Base-by-base conservation (phyloP, 2,329 filamentous ascomycete species). In the Chalara sp. region DNA sequence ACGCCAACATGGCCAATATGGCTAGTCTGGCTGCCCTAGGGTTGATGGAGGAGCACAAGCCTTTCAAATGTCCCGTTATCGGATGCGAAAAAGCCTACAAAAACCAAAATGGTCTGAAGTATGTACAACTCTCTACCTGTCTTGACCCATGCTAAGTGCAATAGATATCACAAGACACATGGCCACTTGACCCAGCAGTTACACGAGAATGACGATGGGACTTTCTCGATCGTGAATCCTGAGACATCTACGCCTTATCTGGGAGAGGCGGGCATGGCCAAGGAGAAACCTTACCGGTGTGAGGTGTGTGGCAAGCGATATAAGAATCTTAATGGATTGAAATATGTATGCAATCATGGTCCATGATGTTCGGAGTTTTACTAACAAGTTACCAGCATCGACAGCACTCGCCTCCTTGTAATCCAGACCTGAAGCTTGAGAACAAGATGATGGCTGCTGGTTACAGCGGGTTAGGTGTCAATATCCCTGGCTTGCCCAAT, bases 31-130 rank as follows among this genome's bases (percentile, higher is more conserved):
- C 44, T 44, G 46, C 58, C 39, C 55, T 61, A 47, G 49, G 56
- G 29, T 76, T 73, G n/a, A 55, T 63, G 53, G 92, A 97, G 66
- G 92, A 99, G 67, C 89, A 95, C 63, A 99, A 97, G 71, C 93
- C 93, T 0, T 99, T 96, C 76, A 88, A 91, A 67, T 99, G 93
- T 64, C 93, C 93, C 1, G 93, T 99, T 47, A 95, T 99, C 67
- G 93, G 93, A 5, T 99, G 93, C 65, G 93, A 97, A 69, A 99
- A 99, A 76, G 92, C 93, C 0, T 99, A 99, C 74, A 99, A 99
- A 78, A 99, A 99, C 68, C 93, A 97, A 68, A 99, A 99, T 61
- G 93, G 93, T 46, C 76, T 99, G 51, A 99, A 97, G 80, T 99
- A 89, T 61, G 74, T 72, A 54, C 49, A 41, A 32, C 31, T 13